Evolutionary conservation across 306 rosid genomes (phyloP).

Genomic region (Cicer cuneatum): DNA sequence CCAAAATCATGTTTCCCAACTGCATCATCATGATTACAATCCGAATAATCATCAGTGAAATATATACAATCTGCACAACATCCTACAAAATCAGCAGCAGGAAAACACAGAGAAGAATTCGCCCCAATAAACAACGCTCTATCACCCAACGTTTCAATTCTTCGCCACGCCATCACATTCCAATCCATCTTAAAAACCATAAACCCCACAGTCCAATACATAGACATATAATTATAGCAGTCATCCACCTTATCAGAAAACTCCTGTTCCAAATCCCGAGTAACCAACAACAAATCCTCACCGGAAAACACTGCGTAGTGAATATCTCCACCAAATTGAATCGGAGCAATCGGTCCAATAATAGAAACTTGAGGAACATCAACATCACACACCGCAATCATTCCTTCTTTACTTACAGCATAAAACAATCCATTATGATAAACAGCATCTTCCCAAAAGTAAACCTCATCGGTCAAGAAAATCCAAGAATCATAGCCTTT

Average conservation of each 20-base stretch:
- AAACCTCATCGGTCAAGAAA: slow-evolving; percentile 44
- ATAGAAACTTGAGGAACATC: slow-evolving; percentile 44
- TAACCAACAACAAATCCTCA: slow-evolving; percentile 55
- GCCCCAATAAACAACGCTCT: slow-evolving; percentile 64
- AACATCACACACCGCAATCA: slow-evolving; percentile 58
- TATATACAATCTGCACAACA: slow-evolving; percentile 63
- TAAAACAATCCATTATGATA: slow-evolving; percentile 51
- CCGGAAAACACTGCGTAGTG: slow-evolving; percentile 61
- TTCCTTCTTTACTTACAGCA: slow-evolving; percentile 64
- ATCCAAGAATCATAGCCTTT: slow-evolving; percentile 58
- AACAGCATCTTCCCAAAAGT: slow-evolving; percentile 62
- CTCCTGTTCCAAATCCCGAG: slow-evolving; percentile 54
- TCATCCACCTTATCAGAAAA: slow-evolving; percentile 14
- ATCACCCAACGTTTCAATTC: slow-evolving; percentile 56
- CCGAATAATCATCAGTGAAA: slow-evolving; percentile 70
- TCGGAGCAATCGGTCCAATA: slow-evolving; percentile 16
- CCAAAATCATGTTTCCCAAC: slow-evolving; percentile 68
- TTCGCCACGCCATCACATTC: slow-evolving; percentile 52
- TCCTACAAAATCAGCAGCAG: slow-evolving; percentile 58
- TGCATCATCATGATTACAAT: slow-evolving; percentile 56
- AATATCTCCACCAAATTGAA: slow-evolving; percentile 51
- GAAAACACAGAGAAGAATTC: slow-evolving; percentile 61
- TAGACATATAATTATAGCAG: not conserved
- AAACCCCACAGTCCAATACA: slow-evolving; percentile 61
- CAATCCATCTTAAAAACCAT: slow-evolving; percentile 63